A percentile compares a stretch with the other conserved stretches of the same genome.
These are phyloP conservation scores for Neltuma alba DNA, from an alignment of 306 rosid genomes.

Conservation along the genomic window DNA sequence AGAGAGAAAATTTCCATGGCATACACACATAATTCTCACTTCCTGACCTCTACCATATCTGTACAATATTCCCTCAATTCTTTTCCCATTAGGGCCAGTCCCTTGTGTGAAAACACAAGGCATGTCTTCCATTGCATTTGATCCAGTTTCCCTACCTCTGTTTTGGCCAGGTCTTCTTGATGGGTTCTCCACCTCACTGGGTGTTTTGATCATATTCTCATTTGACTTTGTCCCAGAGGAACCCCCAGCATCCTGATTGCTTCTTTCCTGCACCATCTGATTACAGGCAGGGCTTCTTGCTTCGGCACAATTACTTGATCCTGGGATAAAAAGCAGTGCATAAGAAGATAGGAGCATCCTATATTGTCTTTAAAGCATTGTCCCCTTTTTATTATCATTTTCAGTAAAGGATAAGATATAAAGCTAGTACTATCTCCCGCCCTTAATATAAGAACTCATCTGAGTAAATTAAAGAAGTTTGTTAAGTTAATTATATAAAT, in stretches of 20 bases:
- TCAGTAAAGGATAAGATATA: background rate
- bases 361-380: background rate
- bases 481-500: too few relatives aligned
- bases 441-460: too few relatives aligned
- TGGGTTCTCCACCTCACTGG: constrained; percentile 47
- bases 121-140: constrained; percentile 82
- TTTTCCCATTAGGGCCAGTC: constrained; percentile 77
- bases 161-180: constrained; percentile 50
- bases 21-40: constrained; percentile 96
- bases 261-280: constrained; percentile 51
- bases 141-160: constrained; percentile 50
- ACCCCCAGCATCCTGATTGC: constrained; percentile 47
- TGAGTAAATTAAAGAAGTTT: too few relatives aligned
- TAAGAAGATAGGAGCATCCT: constrained; percentile 26
- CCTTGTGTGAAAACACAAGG: constrained; percentile 94
- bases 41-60: constrained; percentile 88
- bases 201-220: constrained; percentile 41
- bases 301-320: constrained; percentile 67
- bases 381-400: constrained; percentile 17
- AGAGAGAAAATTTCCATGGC: constrained; percentile 88
- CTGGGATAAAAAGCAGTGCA: constrained; percentile 48
- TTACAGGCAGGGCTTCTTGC: constrained; percentile 58
- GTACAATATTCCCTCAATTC: constrained; percentile 88
- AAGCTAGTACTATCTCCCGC: too few relatives aligned
- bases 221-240: constrained; percentile 48